phyloP scores from a whole-genome alignment of 441 rosid species.

The Populus hybrid region DNA sequence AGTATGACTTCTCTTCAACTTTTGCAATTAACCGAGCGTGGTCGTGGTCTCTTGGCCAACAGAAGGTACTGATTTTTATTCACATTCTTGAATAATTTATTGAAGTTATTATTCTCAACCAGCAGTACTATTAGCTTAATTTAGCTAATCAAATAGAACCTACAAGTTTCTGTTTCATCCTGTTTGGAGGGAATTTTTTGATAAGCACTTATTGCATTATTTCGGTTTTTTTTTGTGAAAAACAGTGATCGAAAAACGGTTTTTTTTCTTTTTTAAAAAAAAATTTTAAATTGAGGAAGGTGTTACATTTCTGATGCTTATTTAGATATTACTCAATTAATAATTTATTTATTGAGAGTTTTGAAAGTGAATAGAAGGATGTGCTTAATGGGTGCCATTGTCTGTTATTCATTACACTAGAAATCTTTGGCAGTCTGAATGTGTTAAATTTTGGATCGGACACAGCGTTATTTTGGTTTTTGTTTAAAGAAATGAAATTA shows the following conservation, averaged over 20 bases:
- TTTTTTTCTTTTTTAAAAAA: not conserved
- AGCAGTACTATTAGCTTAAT: not conserved
- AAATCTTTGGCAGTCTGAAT: not conserved
- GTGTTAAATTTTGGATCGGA: not conserved
- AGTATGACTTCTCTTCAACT: conserved; percentile 95
- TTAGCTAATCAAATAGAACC: not conserved
- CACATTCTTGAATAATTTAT: not conserved
- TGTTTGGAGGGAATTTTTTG: not conserved
- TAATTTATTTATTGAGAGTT: not conserved
- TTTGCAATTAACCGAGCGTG: conserved; percentile 86
- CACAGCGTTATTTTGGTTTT: not conserved
- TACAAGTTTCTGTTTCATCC: not conserved
- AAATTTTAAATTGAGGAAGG: not conserved
- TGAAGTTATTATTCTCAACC: not conserved
- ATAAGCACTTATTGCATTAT: not conserved
- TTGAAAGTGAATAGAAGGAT: not conserved
- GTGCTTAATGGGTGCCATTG: not conserved
- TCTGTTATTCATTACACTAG: not conserved
- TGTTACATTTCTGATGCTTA: not conserved
- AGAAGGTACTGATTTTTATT: conserved; percentile 52
- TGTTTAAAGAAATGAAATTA: not conserved
- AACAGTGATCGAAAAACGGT: not conserved
- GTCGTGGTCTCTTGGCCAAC: conserved; percentile 69
- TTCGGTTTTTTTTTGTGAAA: not conserved
- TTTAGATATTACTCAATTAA: not conserved